phyloP scores from a whole-genome alignment of 805 yeast species.

The Torulaspora maleeae region DNA sequence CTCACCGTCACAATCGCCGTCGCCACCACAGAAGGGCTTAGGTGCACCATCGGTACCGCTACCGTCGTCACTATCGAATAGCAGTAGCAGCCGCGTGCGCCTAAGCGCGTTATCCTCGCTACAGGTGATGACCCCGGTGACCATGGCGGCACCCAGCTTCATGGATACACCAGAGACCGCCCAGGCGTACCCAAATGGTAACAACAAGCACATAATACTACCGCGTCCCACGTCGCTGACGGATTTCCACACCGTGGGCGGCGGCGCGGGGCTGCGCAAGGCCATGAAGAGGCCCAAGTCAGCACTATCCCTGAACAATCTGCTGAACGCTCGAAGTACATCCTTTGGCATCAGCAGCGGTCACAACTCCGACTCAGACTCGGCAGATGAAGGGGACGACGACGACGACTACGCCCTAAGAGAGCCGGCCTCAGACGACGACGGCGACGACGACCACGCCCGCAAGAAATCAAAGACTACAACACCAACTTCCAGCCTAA shows the following conservation, averaged over 20 bases:
- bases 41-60: background rate
- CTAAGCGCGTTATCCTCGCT: slow-evolving; percentile 45
- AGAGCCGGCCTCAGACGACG: slow-evolving; percentile 17
- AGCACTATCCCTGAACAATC: slow-evolving; percentile 21
- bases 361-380: slow-evolving; percentile 18
- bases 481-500: slow-evolving; percentile 25
- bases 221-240: slow-evolving; percentile 29
- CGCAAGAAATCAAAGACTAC: slow-evolving; percentile 30
- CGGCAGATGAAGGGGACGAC: slow-evolving; percentile 11
- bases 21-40: slow-evolving; percentile 6
- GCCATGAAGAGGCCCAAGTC: slow-evolving; percentile 25
- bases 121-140: slow-evolving; percentile 60
- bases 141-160: slow-evolving; percentile 19
- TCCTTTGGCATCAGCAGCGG: slow-evolving; percentile 5
- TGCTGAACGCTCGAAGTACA: slow-evolving; percentile 13
- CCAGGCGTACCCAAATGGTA: background rate
- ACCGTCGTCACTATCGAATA: slow-evolving; percentile 4
- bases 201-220: slow-evolving; percentile 7
- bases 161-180: slow-evolving; percentile 22
- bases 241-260: slow-evolving; percentile 14
- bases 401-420: slow-evolving; percentile 10
- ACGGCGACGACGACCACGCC: slow-evolving; percentile 17
- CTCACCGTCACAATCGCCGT: slow-evolving; percentile 3
- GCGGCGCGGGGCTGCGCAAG: slow-evolving; percentile 1
- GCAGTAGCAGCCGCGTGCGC: slow-evolving; percentile 20